phyloP scores from a whole-genome alignment of 108 stramenopile genomes.

The Nitzschia putrida region DNA sequence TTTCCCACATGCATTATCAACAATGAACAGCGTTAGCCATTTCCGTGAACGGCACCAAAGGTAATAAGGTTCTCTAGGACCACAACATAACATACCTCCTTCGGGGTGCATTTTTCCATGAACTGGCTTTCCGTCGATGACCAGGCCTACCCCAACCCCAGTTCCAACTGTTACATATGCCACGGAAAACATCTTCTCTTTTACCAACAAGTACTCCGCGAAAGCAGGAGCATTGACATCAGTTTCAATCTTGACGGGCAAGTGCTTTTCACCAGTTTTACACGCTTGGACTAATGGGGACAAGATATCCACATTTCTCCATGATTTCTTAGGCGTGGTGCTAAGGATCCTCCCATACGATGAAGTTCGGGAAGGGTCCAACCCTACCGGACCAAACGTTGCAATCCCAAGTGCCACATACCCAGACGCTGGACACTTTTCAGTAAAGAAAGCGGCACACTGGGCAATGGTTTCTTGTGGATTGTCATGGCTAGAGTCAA shows the following conservation, averaged over 20 bases:
- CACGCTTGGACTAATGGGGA: constrained; percentile 62
- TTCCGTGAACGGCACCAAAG: background rate
- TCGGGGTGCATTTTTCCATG: constrained; percentile 96
- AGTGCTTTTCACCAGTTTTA: constrained; percentile 9
- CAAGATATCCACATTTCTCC: constrained; percentile 81
- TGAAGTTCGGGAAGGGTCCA: constrained; percentile 36
- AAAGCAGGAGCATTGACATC: constrained; percentile 98
- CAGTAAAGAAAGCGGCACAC: constrained; percentile 49
- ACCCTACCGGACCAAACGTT: constrained; percentile 91
- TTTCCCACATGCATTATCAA: background rate
- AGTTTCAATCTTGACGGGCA: constrained; percentile 84
- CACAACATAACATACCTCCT: constrained; percentile 52
- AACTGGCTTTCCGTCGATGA: constrained; percentile 80
- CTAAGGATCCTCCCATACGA: constrained; percentile 87
- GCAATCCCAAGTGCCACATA: constrained; percentile 90
- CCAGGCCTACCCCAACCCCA: constrained; percentile 94
- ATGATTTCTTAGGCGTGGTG: constrained; percentile 87
- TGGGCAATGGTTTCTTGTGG: constrained; percentile 53
- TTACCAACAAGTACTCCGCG: constrained; percentile 72
- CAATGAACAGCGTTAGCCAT: background rate
- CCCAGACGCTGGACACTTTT: constrained; percentile 36
- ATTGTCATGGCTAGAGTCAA: constrained; percentile 54
- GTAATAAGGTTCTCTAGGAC: background rate
- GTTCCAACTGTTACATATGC: constrained; percentile 95
- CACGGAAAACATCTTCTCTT: constrained; percentile 45